Evolutionary conservation across 192 early-diverging fungal genomes (phyloP), one percentile per base, ranked within the genome.

Genomic region (Mortierella hygrophila): DNA sequence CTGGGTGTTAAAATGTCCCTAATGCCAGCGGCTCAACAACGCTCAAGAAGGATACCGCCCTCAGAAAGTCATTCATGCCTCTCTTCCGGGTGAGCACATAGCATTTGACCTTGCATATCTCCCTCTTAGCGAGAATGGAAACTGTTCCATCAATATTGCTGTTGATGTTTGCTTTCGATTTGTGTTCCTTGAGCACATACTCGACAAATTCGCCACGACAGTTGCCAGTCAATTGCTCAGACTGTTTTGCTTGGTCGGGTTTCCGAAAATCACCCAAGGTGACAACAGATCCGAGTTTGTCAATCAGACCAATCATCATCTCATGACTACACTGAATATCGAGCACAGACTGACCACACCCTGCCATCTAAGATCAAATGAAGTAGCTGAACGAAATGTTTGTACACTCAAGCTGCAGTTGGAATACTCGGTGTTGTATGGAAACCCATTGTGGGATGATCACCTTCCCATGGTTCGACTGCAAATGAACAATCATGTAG

Each of bases 1-100:
- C 7, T 52, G 49, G 69, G 72, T 89, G 3, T 16, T n/a, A 7
- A 32, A 55, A 1, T 88, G 87, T 41, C 7, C 40, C 13, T 10
- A 55, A 55, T 88, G 87, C 52, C 73, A 80, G 38, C 47, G 55
- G 4, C 52, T 70, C 40, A 88, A 88, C 41, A 88, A 80, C 35
- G 76, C 65, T 0, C 65, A 70, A n/a, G 77, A 80, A 26, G 82
- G 87, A 10, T 88, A 77, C 40, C 82, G 80, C 60, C 78, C 74
- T 16, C 29, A 83, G 0, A 76, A 47, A 26, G 57, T 69, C 23
- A 71, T 88, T 21, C 60, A 74, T 44, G 73, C 87, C 16, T 21
- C 38, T 1, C 73, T 75, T 32, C 77, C 87, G 29, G 82, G 76
- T 18, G 77, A 88, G 52, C 77, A 78, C 41, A 54, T 78, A 8